Evolutionary conservation across 2,329 filamentous ascomycete genomes (phyloP).

Genomic region (Epichloe sibirici): DNA sequence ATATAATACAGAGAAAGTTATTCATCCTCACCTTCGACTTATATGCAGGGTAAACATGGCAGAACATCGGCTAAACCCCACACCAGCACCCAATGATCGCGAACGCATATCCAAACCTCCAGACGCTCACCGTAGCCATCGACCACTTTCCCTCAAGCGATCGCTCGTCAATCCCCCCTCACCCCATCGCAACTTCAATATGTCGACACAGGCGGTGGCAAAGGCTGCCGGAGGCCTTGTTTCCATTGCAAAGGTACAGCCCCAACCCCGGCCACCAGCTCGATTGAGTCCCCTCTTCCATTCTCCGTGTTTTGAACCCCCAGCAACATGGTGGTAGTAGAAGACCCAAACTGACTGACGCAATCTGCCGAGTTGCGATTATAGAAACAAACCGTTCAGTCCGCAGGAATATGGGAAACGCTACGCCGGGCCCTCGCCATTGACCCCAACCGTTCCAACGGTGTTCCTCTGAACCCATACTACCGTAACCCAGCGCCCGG

Average conservation of each 20-base stretch:
- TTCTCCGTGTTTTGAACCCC: too few relatives aligned
- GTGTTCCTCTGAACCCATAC: slow-evolving; percentile 84
- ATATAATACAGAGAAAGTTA: too few relatives aligned
- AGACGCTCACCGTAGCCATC: background rate
- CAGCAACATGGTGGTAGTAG: too few relatives aligned
- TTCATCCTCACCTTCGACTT: background rate
- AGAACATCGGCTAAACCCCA: slow-evolving; percentile 9
- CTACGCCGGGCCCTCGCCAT: slow-evolving; percentile 69
- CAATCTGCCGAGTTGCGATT: too few relatives aligned
- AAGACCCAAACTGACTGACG: too few relatives aligned
- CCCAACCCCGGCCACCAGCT: background rate
- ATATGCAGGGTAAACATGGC: slow-evolving; percentile 4
- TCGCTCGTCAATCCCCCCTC: background rate
- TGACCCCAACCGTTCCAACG: slow-evolving; percentile 79
- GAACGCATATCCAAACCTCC: slow-evolving; percentile 8
- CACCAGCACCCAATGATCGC: slow-evolving; percentile 3
- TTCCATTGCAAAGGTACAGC: slow-evolving; percentile 44
- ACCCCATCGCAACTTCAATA: slow-evolving; percentile 25
- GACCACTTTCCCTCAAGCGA: slow-evolving; percentile 7
- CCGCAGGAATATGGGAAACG: slow-evolving; percentile 74
- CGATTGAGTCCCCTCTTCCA: background rate
- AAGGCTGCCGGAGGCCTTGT: slow-evolving; percentile 44
- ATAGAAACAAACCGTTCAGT: slow-evolving; percentile 94
- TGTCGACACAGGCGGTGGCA: slow-evolving; percentile 49
- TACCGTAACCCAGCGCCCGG: slow-evolving; percentile 67